Conservation (phyloP, 2,329 filamentous ascomycete genomes). For the Lecanicillium sp. region DNA sequence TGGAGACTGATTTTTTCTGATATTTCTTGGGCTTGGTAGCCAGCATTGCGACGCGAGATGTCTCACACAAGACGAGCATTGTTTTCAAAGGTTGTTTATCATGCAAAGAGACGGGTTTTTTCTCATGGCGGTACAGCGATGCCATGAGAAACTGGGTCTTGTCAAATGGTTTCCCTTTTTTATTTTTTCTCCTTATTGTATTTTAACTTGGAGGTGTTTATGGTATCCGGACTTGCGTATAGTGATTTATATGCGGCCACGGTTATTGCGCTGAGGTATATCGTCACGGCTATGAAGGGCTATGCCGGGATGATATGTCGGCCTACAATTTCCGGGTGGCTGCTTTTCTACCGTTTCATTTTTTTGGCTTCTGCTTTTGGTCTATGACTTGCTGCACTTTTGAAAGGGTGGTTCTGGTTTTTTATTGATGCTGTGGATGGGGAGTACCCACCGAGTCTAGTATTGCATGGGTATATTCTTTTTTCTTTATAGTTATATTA, state of each 20-base stretch:
- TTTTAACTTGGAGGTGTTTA: conserved; percentile 13
- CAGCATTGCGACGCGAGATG: conserved; percentile 7
- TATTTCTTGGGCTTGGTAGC: conserved; percentile 7
- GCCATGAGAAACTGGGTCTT: too few species aligned
- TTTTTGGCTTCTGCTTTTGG: too few species aligned
- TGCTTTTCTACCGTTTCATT: too few species aligned
- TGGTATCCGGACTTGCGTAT: conserved; percentile 2
- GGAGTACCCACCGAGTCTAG: too few species aligned
- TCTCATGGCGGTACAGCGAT: too few species aligned
- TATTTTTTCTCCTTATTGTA: conserved; percentile 12
- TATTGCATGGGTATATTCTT: neutral
- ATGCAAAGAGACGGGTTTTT: too few species aligned
- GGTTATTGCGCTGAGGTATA: neutral
- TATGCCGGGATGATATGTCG: too few species aligned
- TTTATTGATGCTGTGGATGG: neutral
- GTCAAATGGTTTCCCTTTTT: conserved; percentile 1
- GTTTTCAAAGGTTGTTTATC: too few species aligned
- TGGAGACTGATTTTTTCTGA: conserved; percentile 5
- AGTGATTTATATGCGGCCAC: neutral
- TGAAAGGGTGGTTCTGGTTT: neutral
- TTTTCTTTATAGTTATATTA: neutral
- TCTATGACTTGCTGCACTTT: too few species aligned
- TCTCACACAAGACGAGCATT: neutral
- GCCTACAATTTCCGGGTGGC: too few species aligned
- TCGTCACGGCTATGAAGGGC: too few species aligned